These are phyloP conservation scores for Tephrocybe sp. DNA, from an alignment of 768 basidiomycete genomes.

Conservation along the genomic window DNA sequence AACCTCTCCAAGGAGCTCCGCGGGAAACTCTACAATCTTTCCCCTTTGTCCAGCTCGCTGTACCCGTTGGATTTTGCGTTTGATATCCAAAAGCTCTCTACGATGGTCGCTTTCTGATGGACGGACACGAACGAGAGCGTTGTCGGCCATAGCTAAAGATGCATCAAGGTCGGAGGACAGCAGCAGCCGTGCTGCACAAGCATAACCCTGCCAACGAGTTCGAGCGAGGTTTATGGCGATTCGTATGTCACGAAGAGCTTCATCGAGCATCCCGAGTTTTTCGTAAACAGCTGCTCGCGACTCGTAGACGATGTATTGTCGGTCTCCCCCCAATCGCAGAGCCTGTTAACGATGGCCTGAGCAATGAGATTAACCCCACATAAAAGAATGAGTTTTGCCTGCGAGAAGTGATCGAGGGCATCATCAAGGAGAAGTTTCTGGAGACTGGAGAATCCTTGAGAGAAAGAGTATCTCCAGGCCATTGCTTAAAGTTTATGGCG, in stretches of 20 bases:
- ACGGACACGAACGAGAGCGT: slow-evolving; percentile 54
- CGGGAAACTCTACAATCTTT: slow-evolving; percentile 56
- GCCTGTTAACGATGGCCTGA: slow-evolving; percentile 40
- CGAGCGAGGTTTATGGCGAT: slow-evolving; percentile 68
- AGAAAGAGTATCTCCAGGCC: slow-evolving; percentile 46
- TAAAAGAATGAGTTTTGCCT: slow-evolving; percentile 34
- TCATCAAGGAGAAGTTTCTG: slow-evolving; percentile 38
- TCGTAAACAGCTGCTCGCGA: slow-evolving; percentile 74
- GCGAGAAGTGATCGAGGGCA: slow-evolving; percentile 49
- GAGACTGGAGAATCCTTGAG: slow-evolving; percentile 42
- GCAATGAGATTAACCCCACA: not conserved
- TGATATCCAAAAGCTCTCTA: slow-evolving; percentile 43
- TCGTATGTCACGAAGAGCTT: slow-evolving; percentile 71
- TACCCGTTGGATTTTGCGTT: slow-evolving; percentile 33
- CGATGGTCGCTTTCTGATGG: slow-evolving; percentile 44
- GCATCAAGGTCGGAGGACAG: slow-evolving; percentile 47
- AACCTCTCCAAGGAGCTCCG: slow-evolving; percentile 64
- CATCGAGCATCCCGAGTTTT: slow-evolving; percentile 58
- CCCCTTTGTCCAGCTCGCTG: slow-evolving; percentile 18
- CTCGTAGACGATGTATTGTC: slow-evolving; percentile 58
- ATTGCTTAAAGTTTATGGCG: no score
- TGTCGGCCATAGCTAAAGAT: slow-evolving; percentile 57
- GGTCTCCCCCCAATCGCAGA: slow-evolving; percentile 39
- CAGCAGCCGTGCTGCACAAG: slow-evolving; percentile 72
- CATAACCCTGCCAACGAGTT: slow-evolving; percentile 74